Evolutionary conservation across 2,329 filamentous ascomycete genomes (phyloP), one percentile per base, ranked within the genome.

Genomic region (Ophiostoma populinum): DNA sequence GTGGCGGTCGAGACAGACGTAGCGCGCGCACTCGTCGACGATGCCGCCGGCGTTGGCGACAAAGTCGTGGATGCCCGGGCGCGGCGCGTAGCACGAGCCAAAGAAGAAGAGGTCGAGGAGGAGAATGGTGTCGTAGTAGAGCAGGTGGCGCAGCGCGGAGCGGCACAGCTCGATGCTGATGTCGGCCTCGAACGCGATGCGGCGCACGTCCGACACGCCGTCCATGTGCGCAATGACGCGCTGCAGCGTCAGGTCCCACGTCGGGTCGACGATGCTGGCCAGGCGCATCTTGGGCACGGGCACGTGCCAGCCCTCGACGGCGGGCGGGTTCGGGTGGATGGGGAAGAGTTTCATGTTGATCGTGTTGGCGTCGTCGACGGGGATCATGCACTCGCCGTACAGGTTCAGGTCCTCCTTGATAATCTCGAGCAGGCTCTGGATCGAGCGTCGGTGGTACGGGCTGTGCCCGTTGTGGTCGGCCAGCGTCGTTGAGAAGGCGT

Each of bases 321-420:
- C 65, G 0, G 82, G 75, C 2, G 86, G 86, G 12, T 75, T 70
- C 1, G 74, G 65, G 47, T 87, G 79, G 31, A 81, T 75, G 0
- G 83, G 85, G 53, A 94, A 94, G 33, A 94, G 70, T 57, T 94
- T 94, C 67, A 94, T 81, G 56, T 94, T 93, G 55, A 94, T 75
- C 0, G 83, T 93, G 53, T 93, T 94, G 41, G 83, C 75, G 45
- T 92, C 83, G 54, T 93, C 85, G 43, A 94, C 87, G 0, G 86
- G 86, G 49, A 94, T 93, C 86, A 93, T 93, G 64, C 86, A 93
- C 59, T 98, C 90, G 50, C 82, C 86, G 50, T 94, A 98, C 48
- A 92, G 92, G 51, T 95, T 94, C 46, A 98, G 52, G 52, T 98
- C 86, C 56, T 94, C 74, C 50, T 75, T 75, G 39, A 80, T 66